Evolutionary conservation across 495 filamentous ascomycete genomes (phyloP).

Genomic region (Xylaria castorea): DNA sequence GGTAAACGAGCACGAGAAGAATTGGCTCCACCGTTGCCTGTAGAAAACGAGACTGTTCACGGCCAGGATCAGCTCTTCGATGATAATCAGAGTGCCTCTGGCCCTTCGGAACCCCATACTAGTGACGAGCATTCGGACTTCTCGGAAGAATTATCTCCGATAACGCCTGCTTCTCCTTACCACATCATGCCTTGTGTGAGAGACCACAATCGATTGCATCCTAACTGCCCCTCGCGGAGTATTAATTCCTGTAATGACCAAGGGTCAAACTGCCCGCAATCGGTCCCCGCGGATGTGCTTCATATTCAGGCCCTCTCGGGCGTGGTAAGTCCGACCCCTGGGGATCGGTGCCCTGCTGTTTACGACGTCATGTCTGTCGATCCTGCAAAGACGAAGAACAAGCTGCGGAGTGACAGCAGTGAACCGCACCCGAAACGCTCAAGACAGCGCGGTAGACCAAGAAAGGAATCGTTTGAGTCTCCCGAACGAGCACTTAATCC

Average conservation of each 20-base stretch:
- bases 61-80: slow-evolving; percentile 28
- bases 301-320: background rate
- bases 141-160: background rate
- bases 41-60: slow-evolving; percentile 27
- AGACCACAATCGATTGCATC: background rate
- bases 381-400: background rate
- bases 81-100: slow-evolving; percentile 6
- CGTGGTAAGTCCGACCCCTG: background rate
- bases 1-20: no score
- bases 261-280: background rate
- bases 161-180: background rate
- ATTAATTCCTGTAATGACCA: background rate
- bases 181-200: background rate
- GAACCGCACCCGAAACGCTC: background rate
- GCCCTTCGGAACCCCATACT: background rate
- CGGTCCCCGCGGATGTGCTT: background rate
- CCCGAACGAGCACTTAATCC: slow-evolving; percentile 19
- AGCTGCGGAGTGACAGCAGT: background rate
- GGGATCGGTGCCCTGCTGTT: no score
- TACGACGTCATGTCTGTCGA: background rate
- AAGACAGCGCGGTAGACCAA: slow-evolving; percentile 17
- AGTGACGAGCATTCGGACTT: background rate
- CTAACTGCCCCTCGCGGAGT: background rate
- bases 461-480: background rate
- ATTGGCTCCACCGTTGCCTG: slow-evolving; percentile 11